Conservation (phyloP, 2,329 filamentous ascomycete genomes). For the Aureobasidium pullulans region DNA sequence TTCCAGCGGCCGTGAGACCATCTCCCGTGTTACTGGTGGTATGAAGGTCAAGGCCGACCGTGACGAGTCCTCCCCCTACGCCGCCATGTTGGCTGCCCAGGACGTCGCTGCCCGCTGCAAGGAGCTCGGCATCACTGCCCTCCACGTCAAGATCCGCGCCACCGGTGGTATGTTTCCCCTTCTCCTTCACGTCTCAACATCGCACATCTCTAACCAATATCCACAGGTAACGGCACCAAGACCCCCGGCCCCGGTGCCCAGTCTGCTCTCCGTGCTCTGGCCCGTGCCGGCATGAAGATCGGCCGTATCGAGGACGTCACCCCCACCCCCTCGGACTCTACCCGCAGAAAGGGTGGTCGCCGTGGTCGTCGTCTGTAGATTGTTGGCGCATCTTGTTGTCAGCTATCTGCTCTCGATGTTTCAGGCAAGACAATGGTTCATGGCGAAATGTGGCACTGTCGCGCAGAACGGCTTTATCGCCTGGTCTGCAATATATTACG, state of each 20-base stretch:
- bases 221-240: constrained; percentile 92
- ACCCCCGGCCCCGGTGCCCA: constrained; percentile 98
- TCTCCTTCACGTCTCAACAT: not conserved
- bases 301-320: constrained; percentile 99
- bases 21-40: constrained; percentile 98
- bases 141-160: constrained; percentile 99
- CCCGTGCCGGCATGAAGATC: constrained; percentile 99
- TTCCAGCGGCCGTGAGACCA: constrained; percentile 96
- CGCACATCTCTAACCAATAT: not conserved
- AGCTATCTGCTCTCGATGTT: constrained; percentile 3
- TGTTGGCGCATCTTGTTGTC: constrained; percentile 16
- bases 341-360: constrained; percentile 99
- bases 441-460: constrained; percentile 30
- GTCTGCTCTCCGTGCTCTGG: constrained; percentile 96
- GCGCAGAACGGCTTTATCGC: constrained; percentile 31
- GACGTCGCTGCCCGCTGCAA: constrained; percentile 80
- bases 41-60: constrained; percentile 99
- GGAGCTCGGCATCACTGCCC: constrained; percentile 81
- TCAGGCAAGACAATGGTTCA: constrained; percentile 4
- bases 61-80: constrained; percentile 99
- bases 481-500: constrained; percentile 28
- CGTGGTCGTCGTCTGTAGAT: constrained; percentile 97
- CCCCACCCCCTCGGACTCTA: constrained; percentile 97
- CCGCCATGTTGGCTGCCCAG: constrained; percentile 99
- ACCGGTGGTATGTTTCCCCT: constrained; percentile 69